Base-by-base conservation (phyloP, 2,329 filamentous ascomycete genomes). In the Sordariomycetes sp. region DNA sequence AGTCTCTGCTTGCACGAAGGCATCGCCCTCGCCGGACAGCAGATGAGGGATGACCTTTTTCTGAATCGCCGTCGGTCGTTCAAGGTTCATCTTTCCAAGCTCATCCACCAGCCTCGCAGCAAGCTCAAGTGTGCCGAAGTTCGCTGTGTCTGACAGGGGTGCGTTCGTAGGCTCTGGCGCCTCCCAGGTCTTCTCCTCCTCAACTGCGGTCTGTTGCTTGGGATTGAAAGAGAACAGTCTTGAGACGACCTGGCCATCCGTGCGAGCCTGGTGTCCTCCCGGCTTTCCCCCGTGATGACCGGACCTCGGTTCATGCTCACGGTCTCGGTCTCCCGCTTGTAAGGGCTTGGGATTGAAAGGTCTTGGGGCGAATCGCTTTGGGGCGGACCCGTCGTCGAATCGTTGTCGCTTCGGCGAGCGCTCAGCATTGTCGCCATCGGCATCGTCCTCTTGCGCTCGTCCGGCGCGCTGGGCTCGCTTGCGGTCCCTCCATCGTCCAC, bases 1-100 rank as follows among this genome's bases (percentile, higher is more conserved):
- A 0, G 92, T 98, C 61, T 98, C 83, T 3, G 92, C 93, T 55
- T 96, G 92, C 21, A 98, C 82, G 49, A 98, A 98, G 3, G 88
- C 88, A 63, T 98, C 92, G 30, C 75, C 79, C 46, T 94, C 83
- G 34, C 82, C 80, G 27, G 79, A 79, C 29, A 94, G 60, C 40
- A 98, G 63, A 46, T 92, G 80, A 27, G 83, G 72, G 25, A 98
- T 80, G 1, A 90, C 82, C 41, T 85, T 86, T 47, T 88, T 88
- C 60, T 98, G 92, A 52, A 98, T 95, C 1, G 86, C 86, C 0
- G 92, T 98, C 6, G 92, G 92, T 0, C 86, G 83, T 53, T 88
- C 92, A 54, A 98, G 72, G 37, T 82, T 74, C 57, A 98, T 78
- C 59, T 94, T 96, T 29, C 78, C 77, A 18, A 98, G 65, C 57